Conservation (phyloP, 2,329 filamentous ascomycete species). For the Leptographium wingfieldii region DNA sequence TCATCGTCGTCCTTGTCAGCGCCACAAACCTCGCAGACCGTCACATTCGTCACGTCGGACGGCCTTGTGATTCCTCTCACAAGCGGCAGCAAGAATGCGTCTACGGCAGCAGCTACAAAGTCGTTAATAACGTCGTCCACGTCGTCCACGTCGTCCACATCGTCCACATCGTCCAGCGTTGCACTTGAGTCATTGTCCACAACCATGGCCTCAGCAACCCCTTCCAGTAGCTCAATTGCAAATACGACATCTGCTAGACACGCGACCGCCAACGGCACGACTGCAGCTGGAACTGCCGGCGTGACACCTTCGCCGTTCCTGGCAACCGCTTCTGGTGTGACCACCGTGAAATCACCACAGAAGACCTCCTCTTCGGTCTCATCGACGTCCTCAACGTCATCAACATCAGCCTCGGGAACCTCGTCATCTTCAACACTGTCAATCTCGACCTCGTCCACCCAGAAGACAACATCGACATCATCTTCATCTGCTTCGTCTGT, state of each 20-base stretch:
- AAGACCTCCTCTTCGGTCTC: background rate
- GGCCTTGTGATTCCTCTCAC: background rate
- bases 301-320: background rate
- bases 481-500: background rate
- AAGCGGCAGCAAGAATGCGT: background rate
- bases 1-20: background rate
- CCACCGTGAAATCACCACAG: background rate
- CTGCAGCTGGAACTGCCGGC: background rate
- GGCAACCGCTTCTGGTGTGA: background rate
- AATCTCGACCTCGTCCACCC: slow-evolving; percentile 18
- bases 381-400: background rate
- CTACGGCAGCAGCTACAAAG: background rate
- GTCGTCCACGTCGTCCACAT: no score
- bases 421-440: background rate
- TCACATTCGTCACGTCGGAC: background rate
- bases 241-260: background rate
- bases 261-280: background rate
- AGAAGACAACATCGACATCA: slow-evolving; percentile 7
- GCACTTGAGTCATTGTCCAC: background rate
- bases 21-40: background rate
- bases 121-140: background rate
- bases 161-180: background rate
- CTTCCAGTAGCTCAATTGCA: background rate
- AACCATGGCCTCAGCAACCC: background rate
- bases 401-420: background rate